phyloP scores from a whole-genome alignment of 2,329 filamentous ascomycete species.

The Chalaropsis ovoidea region DNA sequence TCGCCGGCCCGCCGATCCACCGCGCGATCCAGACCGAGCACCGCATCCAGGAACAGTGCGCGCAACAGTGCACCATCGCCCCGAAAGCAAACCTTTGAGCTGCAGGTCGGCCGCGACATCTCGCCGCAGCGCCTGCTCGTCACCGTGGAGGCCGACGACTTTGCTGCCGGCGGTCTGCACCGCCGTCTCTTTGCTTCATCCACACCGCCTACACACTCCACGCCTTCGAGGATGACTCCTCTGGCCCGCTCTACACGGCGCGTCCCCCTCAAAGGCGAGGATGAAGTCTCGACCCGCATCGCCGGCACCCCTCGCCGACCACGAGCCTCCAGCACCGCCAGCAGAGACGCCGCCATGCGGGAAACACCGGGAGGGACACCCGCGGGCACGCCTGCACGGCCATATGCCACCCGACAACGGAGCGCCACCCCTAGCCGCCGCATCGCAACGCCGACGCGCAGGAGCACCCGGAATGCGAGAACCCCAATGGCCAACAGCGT shows the following conservation, averaged over 20 bases:
- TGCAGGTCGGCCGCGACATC: conserved; percentile 43
- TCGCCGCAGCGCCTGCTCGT: conserved; percentile 45
- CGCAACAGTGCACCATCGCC: conserved; percentile 35
- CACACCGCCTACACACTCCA: conserved; percentile 29
- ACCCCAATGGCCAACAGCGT: conserved; percentile 5
- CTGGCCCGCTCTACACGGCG: conserved; percentile 15
- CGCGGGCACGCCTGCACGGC: not conserved
- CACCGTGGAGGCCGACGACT: conserved; percentile 45
- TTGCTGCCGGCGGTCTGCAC: conserved; percentile 31
- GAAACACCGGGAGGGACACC: not conserved
- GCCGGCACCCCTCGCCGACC: conserved; percentile 20
- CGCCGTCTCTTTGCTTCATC: conserved; percentile 38
- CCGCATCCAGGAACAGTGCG: not conserved
- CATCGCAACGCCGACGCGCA: not conserved
- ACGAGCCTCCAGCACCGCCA: not conserved
- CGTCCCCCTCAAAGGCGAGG: conserved; percentile 23
- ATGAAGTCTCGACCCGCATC: conserved; percentile 13
- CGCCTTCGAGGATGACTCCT: not conserved
- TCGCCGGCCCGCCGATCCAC: not conserved
- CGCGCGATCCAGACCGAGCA: not conserved
- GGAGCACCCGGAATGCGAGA: not conserved
- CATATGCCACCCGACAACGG: conserved; percentile 1
- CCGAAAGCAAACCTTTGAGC: conserved; percentile 47
- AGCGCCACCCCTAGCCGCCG: conserved; percentile 11
- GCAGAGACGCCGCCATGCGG: not conserved